phyloP scores from a whole-genome alignment of 768 basidiomycete genomes.

The Naganishia antarctica region DNA sequence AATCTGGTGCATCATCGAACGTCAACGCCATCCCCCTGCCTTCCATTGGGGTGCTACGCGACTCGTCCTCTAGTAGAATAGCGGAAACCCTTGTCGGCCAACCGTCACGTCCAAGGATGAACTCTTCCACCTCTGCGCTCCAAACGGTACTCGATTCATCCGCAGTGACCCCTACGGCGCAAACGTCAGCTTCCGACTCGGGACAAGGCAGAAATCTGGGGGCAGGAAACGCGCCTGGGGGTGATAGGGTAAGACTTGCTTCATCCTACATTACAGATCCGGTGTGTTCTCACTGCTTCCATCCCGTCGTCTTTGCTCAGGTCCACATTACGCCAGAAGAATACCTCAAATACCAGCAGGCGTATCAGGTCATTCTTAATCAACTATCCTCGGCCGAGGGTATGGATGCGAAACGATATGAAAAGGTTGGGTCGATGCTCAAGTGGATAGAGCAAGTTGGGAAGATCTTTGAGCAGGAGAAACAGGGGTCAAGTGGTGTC shows the following conservation, averaged over 20 bases:
- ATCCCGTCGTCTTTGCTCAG: neutral
- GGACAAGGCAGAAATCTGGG: neutral
- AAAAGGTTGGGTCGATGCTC: slow-evolving; percentile 20
- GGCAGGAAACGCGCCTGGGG: neutral
- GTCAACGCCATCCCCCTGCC: too few species aligned
- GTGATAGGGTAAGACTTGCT: slow-evolving; percentile 4
- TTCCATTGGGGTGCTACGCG: too few species aligned
- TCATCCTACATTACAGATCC: neutral
- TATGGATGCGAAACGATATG: slow-evolving; percentile 12
- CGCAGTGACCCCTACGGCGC: neutral
- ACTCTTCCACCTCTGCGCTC: too few species aligned
- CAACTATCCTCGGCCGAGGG: neutral
- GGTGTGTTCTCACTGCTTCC: neutral
- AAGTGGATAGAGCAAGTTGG: slow-evolving; percentile 17
- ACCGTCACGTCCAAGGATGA: too few species aligned
- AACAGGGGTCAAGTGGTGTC: neutral
- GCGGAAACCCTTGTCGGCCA: too few species aligned
- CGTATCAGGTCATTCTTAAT: slow-evolving; percentile 12
- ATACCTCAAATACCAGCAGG: slow-evolving; percentile 14
- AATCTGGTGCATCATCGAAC: too few species aligned
- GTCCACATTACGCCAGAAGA: slow-evolving; percentile 18
- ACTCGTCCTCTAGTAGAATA: too few species aligned
- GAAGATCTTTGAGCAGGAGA: slow-evolving; percentile 14
- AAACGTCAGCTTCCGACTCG: neutral
- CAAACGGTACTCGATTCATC: too few species aligned